phyloP scores from a whole-genome alignment of 2,329 filamentous ascomycete genomes.

The Rhexocercosporidium sp. region DNA sequence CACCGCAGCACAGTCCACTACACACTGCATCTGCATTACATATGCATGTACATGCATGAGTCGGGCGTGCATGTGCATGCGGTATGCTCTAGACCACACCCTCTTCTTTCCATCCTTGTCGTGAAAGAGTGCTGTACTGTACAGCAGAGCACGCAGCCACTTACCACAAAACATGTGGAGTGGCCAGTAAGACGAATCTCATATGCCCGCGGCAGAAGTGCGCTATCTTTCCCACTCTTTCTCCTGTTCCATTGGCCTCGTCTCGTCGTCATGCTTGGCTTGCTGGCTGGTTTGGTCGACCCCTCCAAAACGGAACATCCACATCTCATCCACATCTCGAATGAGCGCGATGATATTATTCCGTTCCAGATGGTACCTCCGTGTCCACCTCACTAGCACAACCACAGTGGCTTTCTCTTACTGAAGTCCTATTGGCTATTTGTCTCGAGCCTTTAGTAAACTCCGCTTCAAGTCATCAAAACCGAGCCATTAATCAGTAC shows the following conservation, averaged over 20 bases:
- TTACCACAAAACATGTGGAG: neutral
- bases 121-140: no score
- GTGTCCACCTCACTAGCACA: no score
- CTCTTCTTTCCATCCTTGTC: no score
- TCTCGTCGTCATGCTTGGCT: neutral
- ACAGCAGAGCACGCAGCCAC: neutral
- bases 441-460: no score
- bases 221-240: neutral
- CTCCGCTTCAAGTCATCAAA: neutral
- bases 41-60: slow-evolving; percentile 13
- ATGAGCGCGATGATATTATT: neutral
- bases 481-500: neutral
- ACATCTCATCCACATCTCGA: neutral
- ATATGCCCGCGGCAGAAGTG: neutral
- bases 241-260: neutral
- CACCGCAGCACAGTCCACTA: neutral
- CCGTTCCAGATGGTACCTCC: neutral
- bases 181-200: neutral
- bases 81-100: slow-evolving; percentile 4
- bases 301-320: neutral
- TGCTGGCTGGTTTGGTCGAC: neutral
- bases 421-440: neutral
- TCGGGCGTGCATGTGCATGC: slow-evolving; percentile 3
- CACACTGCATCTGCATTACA: neutral
- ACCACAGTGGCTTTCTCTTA: neutral